Conservation (phyloP, 257 asterid genomes). For the Solanum piurae region DNA sequence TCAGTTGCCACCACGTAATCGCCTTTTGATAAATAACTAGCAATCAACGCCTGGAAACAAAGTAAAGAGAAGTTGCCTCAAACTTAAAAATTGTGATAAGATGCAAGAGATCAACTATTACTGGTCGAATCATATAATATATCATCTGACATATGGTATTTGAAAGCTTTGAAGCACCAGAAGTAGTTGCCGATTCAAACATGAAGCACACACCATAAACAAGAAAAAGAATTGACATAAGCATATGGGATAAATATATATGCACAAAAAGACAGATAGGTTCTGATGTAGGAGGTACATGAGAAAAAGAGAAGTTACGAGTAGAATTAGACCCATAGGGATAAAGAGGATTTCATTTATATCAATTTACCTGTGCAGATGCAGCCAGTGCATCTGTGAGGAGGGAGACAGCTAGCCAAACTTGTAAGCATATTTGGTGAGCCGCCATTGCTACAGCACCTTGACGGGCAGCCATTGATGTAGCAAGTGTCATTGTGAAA, state of each 20-base stretch:
- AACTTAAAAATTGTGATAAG: not conserved
- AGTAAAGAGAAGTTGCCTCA: not conserved
- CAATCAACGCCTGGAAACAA: conserved; percentile 59
- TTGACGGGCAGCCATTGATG: conserved; percentile 99
- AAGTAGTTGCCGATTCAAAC: not conserved
- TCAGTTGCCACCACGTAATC: conserved; percentile 61
- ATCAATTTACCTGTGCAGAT: conserved; percentile 65
- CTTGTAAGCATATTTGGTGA: conserved; percentile 90
- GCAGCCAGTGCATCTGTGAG: conserved; percentile 89
- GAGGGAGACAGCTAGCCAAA: conserved; percentile 92
- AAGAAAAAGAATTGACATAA: not conserved
- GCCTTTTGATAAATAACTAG: conserved; percentile 61
- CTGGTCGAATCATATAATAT: not conserved
- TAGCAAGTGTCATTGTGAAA: conserved; percentile 67
- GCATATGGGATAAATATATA: not conserved
- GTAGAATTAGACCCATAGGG: not conserved
- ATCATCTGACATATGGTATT: not conserved
- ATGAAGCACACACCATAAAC: not conserved
- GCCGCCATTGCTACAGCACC: conserved; percentile 95
- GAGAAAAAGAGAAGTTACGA: not conserved
- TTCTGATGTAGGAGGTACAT: not conserved
- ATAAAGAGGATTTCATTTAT: not conserved
- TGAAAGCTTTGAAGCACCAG: not conserved
- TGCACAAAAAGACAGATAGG: not conserved
- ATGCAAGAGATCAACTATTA: not conserved